Percentiles rank a stretch among this genome's conserved stretches.
Evolutionary conservation across 2,329 filamentous ascomycete species (phyloP).

Genomic region (Pseudocercospora eumusae): DNA sequence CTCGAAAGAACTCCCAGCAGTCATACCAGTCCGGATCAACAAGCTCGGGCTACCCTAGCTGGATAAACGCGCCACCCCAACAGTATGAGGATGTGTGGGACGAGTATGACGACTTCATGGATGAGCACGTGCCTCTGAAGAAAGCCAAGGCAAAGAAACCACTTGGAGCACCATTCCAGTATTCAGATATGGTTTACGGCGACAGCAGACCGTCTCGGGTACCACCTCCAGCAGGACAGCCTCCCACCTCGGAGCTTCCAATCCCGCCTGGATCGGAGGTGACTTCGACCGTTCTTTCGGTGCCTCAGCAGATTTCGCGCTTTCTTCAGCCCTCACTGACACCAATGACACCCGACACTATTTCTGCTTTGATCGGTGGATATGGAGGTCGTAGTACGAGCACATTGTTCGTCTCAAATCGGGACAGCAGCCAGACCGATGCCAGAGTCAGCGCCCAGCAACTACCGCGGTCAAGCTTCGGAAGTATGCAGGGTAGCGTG

Average conservation of each 20-base stretch:
- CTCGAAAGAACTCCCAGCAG: conserved; percentile 69
- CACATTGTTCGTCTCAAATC: conserved; percentile 35
- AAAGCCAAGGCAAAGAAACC: conserved; percentile 55
- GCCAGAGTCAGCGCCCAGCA: conserved; percentile 18
- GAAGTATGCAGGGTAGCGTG: conserved; percentile 24
- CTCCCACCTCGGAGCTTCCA: conserved; percentile 25
- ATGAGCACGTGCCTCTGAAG: conserved; percentile 62
- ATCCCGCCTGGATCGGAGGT: conserved; percentile 15
- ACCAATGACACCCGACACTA: conserved; percentile 52
- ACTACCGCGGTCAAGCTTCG: conserved; percentile 10
- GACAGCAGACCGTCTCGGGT: conserved; percentile 18
- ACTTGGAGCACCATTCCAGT: conserved; percentile 54
- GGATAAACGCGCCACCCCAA: conserved; percentile 27
- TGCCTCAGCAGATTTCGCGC: conserved; percentile 36
- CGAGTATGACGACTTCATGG: conserved; percentile 87
- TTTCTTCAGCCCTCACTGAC: conserved; percentile 38
- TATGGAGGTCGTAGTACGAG: conserved; percentile 48
- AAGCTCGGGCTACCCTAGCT: conserved; percentile 60
- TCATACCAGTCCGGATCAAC: conserved; percentile 58
- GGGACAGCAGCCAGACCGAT: conserved; percentile 13
- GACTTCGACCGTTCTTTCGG: conserved; percentile 27
- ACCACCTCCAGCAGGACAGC: conserved; percentile 18
- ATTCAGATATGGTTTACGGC: conserved; percentile 54
- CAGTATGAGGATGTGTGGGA: conserved; percentile 88
- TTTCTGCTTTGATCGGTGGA: conserved; percentile 56